Base-by-base conservation (phyloP, 306 rosid species). In the Phaseolus lunatus region DNA sequence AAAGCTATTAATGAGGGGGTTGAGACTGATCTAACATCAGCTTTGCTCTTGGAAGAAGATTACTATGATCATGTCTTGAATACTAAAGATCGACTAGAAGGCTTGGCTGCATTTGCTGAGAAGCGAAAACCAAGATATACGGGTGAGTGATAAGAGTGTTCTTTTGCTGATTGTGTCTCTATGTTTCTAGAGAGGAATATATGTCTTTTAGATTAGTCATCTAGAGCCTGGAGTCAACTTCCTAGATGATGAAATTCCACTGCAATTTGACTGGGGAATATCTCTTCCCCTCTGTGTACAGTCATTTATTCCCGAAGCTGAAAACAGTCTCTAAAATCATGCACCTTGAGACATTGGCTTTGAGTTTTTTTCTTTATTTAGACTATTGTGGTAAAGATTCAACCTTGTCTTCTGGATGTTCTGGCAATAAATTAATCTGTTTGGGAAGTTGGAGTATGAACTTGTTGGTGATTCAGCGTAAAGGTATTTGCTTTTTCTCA, bases 41-140 rank as follows among this genome's bases (percentile, higher is more conserved):
- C 86, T 57, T 62, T 90, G 87, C 83, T 58, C 44, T 67, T 88
- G 77, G 97, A 90, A 89, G 90, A 88, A 81, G 88, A 90, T 29
- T 92, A 97, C 89, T 95, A 92, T 81, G 92, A 75, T 49, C 77
- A 88, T 80, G 83, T 89, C 45, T 79, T 92, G 88, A 79, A 78
- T 66, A 90, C 97, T 11, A 85, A 81, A 77, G 99, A 95, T 83
- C 88, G 97, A 7, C 75, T 90, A 77, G 99, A 95, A 88, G 97
- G 97, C 65, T 83, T 95, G 77, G 85, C 90, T 66, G 97, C 98
- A 6, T 92, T 92, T 75, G 87, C 95, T 31, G 98, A 94, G 90
- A 94, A 94, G 87, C 87, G 98, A 43, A 90, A 92, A 81, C 96
- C 98, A 22, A 88, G 69, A 65, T 92, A 89, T 61, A 70, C 48